Base-by-base conservation (phyloP, 257 asterid genomes). In the Paulownia fortunei region DNA sequence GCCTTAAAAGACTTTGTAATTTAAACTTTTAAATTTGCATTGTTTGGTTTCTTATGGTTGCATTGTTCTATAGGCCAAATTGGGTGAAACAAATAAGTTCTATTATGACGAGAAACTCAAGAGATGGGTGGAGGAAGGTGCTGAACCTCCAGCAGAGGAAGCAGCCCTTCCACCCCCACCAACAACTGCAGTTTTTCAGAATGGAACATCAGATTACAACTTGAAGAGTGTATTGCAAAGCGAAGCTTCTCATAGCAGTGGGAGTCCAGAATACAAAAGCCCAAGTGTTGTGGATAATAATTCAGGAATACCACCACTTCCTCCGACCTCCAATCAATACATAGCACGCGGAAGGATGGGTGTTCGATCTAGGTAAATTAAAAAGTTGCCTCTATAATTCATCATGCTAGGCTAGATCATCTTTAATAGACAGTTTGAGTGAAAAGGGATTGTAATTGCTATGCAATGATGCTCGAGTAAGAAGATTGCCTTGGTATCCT, bases 71-170 rank as follows among this genome's bases (percentile, higher is more conserved):
- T 80, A 96, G 99, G 99, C 98, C 30, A 96, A 96, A 87, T 87
- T 96, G 90, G 99, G 99, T 37, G 97, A 91, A 3, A 42, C 85
- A 18, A 96, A 96, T 80, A 93, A 96, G 90, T 93, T 96, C 44
- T 90, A 92, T 80, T 96, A 89, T 65, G 97, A 93, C 47, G 97
- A 92, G 72, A 89, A 92, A 68, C 97, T 92, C 71, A 92, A 93
- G 88, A 90, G 97, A 84, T 96, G 99, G 99, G 97, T 96, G 64
- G 98, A 93, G 88, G 97, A 93, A 89, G 98, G 99, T 36, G 94
- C 87, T 54, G 92, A 75, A 39, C 87, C 86, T 61, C 95, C 96
- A 26, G 86, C 91, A 36, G 89, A 82, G 77, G 98, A 92, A 86
- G 82, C 91, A 1, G 88, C 88, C 65, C 88, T 85, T 83, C 89